phyloP scores from a whole-genome alignment of 2,329 filamentous ascomycete species.

The Fusarium fujikuroi region DNA sequence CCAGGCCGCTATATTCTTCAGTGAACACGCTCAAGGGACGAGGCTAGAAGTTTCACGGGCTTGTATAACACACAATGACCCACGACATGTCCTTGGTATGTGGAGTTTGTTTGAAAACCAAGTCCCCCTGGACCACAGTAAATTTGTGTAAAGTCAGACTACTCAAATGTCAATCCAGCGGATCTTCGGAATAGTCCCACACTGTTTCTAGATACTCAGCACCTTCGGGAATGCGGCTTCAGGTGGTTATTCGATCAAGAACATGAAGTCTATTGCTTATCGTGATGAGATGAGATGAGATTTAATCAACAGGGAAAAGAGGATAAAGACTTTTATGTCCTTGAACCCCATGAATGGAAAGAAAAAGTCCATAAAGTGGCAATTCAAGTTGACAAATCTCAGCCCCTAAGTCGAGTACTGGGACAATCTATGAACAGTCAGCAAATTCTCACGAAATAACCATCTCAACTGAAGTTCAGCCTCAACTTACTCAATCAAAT shows the following conservation, averaged over 20 bases:
- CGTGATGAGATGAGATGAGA: too few relatives aligned
- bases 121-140: background rate
- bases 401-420: background rate
- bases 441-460: rapidly evolving
- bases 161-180: too few relatives aligned
- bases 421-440: background rate
- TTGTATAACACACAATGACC: background rate
- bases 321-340: rapidly evolving
- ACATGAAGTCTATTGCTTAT: background rate
- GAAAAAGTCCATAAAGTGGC: rapidly evolving
- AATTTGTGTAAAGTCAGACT: background rate
- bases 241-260: background rate
- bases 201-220: background rate
- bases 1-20: rapidly evolving
- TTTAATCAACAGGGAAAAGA: too few relatives aligned
- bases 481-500: conserved; percentile 71
- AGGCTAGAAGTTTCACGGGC: background rate
- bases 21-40: background rate
- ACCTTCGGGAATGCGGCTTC: background rate
- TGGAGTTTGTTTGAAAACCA: background rate
- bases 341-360: rapidly evolving
- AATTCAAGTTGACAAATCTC: too few relatives aligned
- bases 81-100: background rate
- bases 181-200: rapidly evolving
- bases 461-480: too few relatives aligned